These are phyloP conservation scores for Pyricularia pennisetigena DNA, from an alignment of 2,329 filamentous ascomycete genomes.

Conservation along the genomic window DNA sequence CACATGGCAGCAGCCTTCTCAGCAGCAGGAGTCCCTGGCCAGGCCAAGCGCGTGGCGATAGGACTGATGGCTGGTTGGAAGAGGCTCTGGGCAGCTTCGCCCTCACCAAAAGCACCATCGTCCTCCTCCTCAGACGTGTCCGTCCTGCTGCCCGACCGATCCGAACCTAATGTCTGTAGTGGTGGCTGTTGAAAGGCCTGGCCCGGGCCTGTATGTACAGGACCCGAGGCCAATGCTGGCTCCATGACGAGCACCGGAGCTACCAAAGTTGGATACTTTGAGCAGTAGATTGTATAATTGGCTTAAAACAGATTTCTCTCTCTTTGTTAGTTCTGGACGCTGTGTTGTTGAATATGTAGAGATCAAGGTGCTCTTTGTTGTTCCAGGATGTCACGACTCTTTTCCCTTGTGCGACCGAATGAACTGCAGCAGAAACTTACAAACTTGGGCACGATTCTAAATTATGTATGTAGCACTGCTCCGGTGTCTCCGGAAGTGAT, in stretches of 20 bases:
- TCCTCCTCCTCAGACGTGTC: background rate
- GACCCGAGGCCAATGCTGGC: background rate
- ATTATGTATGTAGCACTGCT: background rate
- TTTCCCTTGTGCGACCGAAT: no score
- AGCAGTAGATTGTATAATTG: background rate
- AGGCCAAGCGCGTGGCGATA: slow-evolving; percentile 44
- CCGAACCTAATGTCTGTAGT: background rate
- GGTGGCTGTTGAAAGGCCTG: background rate
- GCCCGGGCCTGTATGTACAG: background rate
- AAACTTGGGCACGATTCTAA: background rate
- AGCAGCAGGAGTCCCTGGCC: slow-evolving; percentile 42
- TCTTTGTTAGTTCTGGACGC: background rate
- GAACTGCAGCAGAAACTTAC: no score
- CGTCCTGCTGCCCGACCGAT: background rate
- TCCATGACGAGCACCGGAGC: background rate
- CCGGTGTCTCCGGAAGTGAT: background rate
- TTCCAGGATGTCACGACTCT: no score
- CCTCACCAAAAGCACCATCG: slow-evolving; percentile 15
- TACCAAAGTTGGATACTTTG: background rate
- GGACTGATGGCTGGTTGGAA: slow-evolving; percentile 50
- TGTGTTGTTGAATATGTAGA: background rate
- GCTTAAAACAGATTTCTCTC: background rate
- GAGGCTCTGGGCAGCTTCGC: slow-evolving; percentile 42
- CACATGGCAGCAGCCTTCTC: slow-evolving; percentile 47
- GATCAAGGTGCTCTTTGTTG: no score